Percentiles rank a stretch among this genome's conserved stretches.
These are phyloP conservation scores for Diaporthe helianthi DNA, from an alignment of 2,329 filamentous ascomycete species.

Conservation along the genomic window DNA sequence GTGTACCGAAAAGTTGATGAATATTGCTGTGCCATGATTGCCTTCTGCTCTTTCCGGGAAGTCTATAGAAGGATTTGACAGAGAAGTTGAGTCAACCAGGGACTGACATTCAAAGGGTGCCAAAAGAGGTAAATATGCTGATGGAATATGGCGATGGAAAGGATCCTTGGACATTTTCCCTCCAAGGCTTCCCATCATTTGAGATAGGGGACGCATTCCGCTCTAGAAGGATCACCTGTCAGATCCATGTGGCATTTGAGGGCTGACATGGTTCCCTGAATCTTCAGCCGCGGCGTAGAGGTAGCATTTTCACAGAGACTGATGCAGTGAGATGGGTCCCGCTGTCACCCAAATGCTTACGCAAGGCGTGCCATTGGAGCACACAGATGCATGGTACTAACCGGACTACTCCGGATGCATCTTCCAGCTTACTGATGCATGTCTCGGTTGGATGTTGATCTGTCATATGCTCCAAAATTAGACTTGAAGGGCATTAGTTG, in stretches of 20 bases:
- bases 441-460: background rate
- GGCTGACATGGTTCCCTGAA: conserved; percentile 13
- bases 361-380: conserved; percentile 2
- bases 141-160: background rate
- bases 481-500: background rate
- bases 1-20: conserved; percentile 26
- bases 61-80: background rate
- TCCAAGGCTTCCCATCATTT: background rate
- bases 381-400: background rate
- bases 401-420: background rate
- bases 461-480: background rate
- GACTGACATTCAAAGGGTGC: background rate
- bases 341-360: conserved; percentile 7
- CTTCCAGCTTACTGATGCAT: background rate
- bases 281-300: background rate
- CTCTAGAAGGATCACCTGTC: background rate
- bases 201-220: background rate
- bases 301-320: background rate
- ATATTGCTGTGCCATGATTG: conserved; percentile 6
- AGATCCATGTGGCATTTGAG: background rate
- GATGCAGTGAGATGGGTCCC: background rate
- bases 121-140: background rate
- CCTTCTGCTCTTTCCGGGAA: too few species aligned
- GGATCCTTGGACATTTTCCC: background rate
- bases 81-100: too few species aligned